A percentile compares a stretch with the other conserved stretches of the same genome.
Evolutionary conservation across 192 early-diverging fungal species (phyloP).

Genomic region (Backusella macrospora): DNA sequence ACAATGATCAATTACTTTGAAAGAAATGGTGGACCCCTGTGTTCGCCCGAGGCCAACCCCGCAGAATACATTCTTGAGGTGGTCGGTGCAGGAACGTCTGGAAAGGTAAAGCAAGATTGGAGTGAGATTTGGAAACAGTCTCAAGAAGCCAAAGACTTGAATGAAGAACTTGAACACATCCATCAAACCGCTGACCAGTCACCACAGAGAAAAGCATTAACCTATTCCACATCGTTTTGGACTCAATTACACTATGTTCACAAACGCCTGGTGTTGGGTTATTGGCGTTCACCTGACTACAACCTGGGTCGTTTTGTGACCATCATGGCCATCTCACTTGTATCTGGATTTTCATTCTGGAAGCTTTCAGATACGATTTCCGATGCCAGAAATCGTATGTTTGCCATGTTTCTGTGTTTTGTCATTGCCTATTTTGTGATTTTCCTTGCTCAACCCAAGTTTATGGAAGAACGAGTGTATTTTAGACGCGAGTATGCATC

Average conservation of each 20-base stretch:
- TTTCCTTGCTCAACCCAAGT: constrained; percentile 69
- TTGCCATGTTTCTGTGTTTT: constrained; percentile 71
- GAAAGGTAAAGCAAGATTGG: constrained; percentile 60
- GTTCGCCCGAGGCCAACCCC: constrained; percentile 71
- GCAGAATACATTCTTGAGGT: constrained; percentile 88
- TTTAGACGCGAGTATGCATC: constrained; percentile 69
- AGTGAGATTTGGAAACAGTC: constrained; percentile 70
- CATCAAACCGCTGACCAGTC: constrained; percentile 45
- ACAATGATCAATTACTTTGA: constrained; percentile 77
- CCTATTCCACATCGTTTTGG: constrained; percentile 48
- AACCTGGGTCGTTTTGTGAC: constrained; percentile 71
- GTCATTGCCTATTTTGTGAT: constrained; percentile 68
- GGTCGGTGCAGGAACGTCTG: constrained; percentile 62
- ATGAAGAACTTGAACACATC: constrained; percentile 58
- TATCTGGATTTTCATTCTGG: constrained; percentile 76
- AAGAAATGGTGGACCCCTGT: constrained; percentile 64
- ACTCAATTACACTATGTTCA: constrained; percentile 64
- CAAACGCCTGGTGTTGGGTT: constrained; percentile 63
- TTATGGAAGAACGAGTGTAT: constrained; percentile 66
- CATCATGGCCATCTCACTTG: constrained; percentile 57
- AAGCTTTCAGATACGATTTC: constrained; percentile 51
- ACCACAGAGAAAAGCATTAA: constrained; percentile 23
- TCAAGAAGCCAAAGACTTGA: constrained; percentile 43
- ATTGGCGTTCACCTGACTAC: constrained; percentile 76
- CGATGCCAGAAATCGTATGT: constrained; percentile 69